Conservation (phyloP, 208 protist genomes). For the Acanthamoeba lugdunensis region DNA sequence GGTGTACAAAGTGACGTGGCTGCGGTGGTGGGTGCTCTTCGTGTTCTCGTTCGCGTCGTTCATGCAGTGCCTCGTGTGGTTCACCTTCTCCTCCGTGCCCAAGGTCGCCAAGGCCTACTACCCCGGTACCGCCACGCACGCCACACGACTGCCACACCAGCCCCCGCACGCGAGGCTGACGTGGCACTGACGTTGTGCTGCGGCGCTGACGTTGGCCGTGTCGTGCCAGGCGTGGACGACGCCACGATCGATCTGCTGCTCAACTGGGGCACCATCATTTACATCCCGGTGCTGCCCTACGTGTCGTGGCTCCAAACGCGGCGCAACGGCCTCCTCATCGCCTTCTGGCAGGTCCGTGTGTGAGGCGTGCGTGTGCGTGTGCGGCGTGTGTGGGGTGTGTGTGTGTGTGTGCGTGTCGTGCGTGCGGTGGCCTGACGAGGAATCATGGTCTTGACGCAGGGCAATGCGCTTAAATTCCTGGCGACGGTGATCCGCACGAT, state of each 20-base stretch:
- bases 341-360: slow-evolving; percentile 54
- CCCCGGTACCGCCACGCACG: background rate
- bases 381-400: background rate
- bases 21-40: slow-evolving; percentile 66
- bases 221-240: background rate
- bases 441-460: background rate
- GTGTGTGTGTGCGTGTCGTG: background rate
- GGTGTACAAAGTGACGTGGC: background rate
- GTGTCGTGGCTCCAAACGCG: slow-evolving; percentile 64
- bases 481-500: slow-evolving; percentile 24
- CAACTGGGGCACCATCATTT: slow-evolving; percentile 68
- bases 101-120: slow-evolving; percentile 17
- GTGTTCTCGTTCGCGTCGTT: slow-evolving; percentile 50
- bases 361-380: background rate
- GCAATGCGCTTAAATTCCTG: background rate
- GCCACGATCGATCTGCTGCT: slow-evolving; percentile 56
- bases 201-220: too few relatives aligned
- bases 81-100: slow-evolving; percentile 68
- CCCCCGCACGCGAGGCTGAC: background rate
- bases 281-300: slow-evolving; percentile 63
- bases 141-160: background rate
- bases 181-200: too few relatives aligned
- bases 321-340: slow-evolving; percentile 55
- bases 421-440: too few relatives aligned
- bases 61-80: slow-evolving; percentile 66